Percentiles rank a stretch among this genome's conserved stretches.
phyloP scores from a whole-genome alignment of 2,329 filamentous ascomycete species.

The Claviceps sp. region DNA sequence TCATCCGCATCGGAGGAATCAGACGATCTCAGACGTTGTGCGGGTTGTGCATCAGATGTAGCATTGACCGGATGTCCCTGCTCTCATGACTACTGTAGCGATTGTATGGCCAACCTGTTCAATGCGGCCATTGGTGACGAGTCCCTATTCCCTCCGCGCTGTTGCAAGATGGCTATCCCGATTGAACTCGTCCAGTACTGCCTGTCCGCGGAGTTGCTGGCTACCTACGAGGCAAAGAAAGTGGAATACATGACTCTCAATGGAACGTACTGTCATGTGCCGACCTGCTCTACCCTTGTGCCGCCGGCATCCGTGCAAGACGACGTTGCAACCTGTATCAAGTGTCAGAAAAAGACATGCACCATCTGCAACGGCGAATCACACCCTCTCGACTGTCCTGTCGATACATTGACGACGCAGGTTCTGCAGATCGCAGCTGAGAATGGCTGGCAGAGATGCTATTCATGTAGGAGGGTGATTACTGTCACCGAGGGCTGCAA shows the following conservation, averaged over 20 bases:
- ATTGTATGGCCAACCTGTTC: constrained; percentile 34
- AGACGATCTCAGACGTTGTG: neutral
- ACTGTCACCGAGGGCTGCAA: constrained; percentile 38
- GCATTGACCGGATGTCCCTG: constrained; percentile 3
- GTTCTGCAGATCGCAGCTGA: constrained; percentile 26
- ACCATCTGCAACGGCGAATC: constrained; percentile 31
- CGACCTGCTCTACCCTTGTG: constrained; percentile 34
- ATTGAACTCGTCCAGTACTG: constrained; percentile 20
- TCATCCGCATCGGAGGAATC: too few relatives aligned
- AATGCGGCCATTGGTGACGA: constrained; percentile 31
- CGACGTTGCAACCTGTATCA: constrained; percentile 26
- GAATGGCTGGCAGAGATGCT: constrained; percentile 39
- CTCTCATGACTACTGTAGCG: constrained; percentile 35
- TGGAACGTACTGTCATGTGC: constrained; percentile 35
- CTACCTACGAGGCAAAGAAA: constrained; percentile 28
- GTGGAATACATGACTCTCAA: constrained; percentile 34
- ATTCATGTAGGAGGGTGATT: constrained; percentile 30
- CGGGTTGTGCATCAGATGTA: neutral
- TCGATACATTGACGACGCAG: constrained; percentile 26
- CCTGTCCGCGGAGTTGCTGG: constrained; percentile 21
- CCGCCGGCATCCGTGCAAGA: constrained; percentile 15
- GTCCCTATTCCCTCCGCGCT: constrained; percentile 39
- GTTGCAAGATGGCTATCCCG: constrained; percentile 31
- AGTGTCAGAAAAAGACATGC: constrained; percentile 34
- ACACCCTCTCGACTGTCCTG: constrained; percentile 35